Evolutionary conservation across 1,139 yeast genomes (phyloP), one percentile per base, ranked within the genome.

Genomic region (Diutina scorzettiae): DNA sequence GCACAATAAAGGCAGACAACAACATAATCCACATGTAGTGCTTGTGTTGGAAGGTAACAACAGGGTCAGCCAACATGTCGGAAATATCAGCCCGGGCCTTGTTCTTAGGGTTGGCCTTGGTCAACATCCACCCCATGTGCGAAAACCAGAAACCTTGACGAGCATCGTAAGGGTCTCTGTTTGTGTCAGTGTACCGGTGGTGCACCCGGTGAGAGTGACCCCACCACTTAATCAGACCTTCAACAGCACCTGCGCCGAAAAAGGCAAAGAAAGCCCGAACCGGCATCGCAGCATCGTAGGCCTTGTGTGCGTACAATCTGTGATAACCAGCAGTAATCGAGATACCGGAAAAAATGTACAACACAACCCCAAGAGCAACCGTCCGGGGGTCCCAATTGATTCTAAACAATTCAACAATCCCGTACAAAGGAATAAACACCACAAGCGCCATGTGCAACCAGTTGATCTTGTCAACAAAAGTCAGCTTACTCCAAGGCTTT

Each of bases 151-250:
- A 83, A 21, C 98, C 98, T 54, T 76, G 76, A 68, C 95, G 80
- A 41, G 97, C 98, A 57, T 87, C 95, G 63, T 91, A 93, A 44
- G 98, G 98, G 63, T 91, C 98, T 73, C 95, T 82, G 48, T 78
- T 72, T 40, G 98, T 91, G 66, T 91, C 98, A 14, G 97, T 91
- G 70, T 82, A 91, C 65, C 98, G 77, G 70, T 91, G 98, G 67
- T 91, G 98, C 49, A 93, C 77, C 71, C 98, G 80, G 69, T 91
- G 98, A 44, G 93, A 82, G 60, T 91, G 96, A 43, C 93, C 80
- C 98, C 98, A 91, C 98, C 98, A 93, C 66, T 91, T 87, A 62
- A 89, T 81, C 42, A 96, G 87, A 51, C 98, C 98, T 66, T 91
- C 95, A 46, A 86, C 87, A 45, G 96, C 85, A 44, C 95, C 95